Percentiles rank a stretch among this genome's conserved stretches.
Conservation (phyloP, 495 filamentous ascomycete species). For the Chaetomium fimeti region DNA sequence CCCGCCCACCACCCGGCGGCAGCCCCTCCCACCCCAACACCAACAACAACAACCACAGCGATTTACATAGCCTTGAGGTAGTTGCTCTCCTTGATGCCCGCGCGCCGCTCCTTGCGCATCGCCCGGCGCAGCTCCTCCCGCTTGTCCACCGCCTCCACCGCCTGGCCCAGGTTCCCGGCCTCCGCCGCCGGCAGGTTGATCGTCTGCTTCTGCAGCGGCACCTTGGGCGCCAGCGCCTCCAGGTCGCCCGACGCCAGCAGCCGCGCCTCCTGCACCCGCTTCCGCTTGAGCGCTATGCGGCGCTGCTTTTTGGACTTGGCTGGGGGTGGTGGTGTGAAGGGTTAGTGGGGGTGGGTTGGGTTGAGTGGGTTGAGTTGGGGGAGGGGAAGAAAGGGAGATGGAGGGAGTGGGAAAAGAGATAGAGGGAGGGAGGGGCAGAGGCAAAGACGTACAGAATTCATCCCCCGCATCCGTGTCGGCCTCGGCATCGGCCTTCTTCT, state of each 20-base stretch:
- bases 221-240: conserved; percentile 63
- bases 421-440: too few relatives aligned
- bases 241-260: conserved; percentile 63
- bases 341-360: too few relatives aligned
- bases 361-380: too few relatives aligned
- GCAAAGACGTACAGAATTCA: conserved; percentile 69
- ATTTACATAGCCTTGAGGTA: conserved; percentile 80
- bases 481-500: conserved; percentile 43
- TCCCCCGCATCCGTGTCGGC: conserved; percentile 54
- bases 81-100: conserved; percentile 85
- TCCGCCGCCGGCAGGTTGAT: conserved; percentile 71
- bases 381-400: neutral
- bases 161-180: conserved; percentile 57
- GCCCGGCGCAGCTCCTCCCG: conserved; percentile 65
- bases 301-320: conserved; percentile 81
- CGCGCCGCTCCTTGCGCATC: conserved; percentile 70
- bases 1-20: neutral
- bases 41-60: neutral
- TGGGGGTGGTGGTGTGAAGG: conserved; percentile 33
- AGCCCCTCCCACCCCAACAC: neutral
- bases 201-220: conserved; percentile 80
- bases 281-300: conserved; percentile 61
- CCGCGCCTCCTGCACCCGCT: conserved; percentile 62
- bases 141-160: conserved; percentile 56
- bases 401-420: neutral